Percentiles rank a stretch among this genome's conserved stretches.
These are phyloP conservation scores for Xenosphaeropsis pyriputrescens DNA, from an alignment of 2,329 filamentous ascomycete genomes.

Conservation along the genomic window DNA sequence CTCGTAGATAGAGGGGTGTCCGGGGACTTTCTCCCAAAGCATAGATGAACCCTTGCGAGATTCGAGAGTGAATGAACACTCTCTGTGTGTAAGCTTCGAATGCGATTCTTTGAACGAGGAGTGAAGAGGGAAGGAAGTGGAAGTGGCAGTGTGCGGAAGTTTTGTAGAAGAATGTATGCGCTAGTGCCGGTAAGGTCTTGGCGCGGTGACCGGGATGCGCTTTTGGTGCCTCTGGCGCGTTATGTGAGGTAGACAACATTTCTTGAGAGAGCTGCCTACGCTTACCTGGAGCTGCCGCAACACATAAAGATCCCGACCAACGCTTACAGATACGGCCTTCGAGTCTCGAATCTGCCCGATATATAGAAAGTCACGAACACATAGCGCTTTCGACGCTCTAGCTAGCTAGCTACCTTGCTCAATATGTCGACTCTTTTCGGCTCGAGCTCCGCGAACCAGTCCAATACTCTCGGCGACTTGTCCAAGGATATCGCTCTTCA, in stretches of 20 bases:
- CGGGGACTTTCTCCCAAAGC: slow-evolving; percentile 99
- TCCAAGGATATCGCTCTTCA: slow-evolving; percentile 73
- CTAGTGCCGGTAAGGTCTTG: slow-evolving; percentile 1
- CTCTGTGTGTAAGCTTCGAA: slow-evolving; percentile 96
- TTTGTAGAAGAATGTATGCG: slow-evolving; percentile 8
- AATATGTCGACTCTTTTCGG: slow-evolving; percentile 53
- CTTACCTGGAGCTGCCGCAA: too few relatives aligned
- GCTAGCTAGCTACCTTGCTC: not conserved
- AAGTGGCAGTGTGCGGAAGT: slow-evolving; percentile 8
- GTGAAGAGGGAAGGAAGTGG: slow-evolving; percentile 28
- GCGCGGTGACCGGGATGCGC: not conserved
- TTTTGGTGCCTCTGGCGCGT: not conserved
- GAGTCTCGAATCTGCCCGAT: too few relatives aligned
- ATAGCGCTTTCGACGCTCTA: too few relatives aligned
- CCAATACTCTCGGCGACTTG: slow-evolving; percentile 76
- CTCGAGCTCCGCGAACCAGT: slow-evolving; percentile 26
- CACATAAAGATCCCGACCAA: too few relatives aligned
- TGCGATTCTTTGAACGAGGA: slow-evolving; percentile 99
- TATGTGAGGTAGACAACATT: not conserved
- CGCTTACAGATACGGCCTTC: too few relatives aligned
- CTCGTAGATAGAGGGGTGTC: slow-evolving; percentile 49
- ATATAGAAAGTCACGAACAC: too few relatives aligned
- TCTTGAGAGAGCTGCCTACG: too few relatives aligned
- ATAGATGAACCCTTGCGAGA: slow-evolving; percentile 22
- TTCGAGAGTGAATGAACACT: slow-evolving; percentile 19